These are phyloP conservation scores for Aspergillus haitiensis DNA, from an alignment of 495 filamentous ascomycete genomes.

Conservation along the genomic window DNA sequence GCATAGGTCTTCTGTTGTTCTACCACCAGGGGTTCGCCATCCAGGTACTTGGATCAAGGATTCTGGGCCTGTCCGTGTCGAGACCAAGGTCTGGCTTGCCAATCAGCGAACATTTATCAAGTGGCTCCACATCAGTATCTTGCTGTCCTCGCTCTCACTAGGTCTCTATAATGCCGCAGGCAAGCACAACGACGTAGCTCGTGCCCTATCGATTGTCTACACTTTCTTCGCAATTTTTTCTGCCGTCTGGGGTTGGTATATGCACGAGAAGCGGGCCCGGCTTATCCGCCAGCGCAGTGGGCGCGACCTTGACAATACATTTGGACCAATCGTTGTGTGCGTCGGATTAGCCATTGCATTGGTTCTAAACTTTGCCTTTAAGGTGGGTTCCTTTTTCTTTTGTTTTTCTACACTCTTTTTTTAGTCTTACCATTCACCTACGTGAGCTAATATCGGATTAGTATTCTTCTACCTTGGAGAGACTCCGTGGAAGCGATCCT, in stretches of 20 bases:
- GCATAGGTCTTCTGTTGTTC: constrained; percentile 41
- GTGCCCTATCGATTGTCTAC: constrained; percentile 75
- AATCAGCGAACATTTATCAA: constrained; percentile 98
- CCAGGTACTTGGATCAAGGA: constrained; percentile 90
- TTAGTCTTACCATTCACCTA: too few relatives aligned
- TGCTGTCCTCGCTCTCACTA: constrained; percentile 79
- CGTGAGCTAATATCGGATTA: constrained; percentile 25
- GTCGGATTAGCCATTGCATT: constrained; percentile 75
- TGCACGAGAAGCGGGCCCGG: constrained; percentile 69
- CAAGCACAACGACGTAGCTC: constrained; percentile 66
- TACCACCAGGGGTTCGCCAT: constrained; percentile 84
- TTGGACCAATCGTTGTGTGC: constrained; percentile 83
- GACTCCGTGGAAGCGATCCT: constrained; percentile 23
- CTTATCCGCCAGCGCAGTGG: constrained; percentile 85
- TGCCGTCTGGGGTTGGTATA: constrained; percentile 81
- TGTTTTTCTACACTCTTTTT: neutral
- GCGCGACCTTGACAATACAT: constrained; percentile 84
- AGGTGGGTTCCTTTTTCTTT: constrained; percentile 39
- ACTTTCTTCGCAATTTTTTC: constrained; percentile 79
- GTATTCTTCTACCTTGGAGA: constrained; percentile 39
- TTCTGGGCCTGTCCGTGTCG: constrained; percentile 81
- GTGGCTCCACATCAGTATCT: constrained; percentile 90
- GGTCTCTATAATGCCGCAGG: constrained; percentile 86
- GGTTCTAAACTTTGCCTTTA: constrained; percentile 85
- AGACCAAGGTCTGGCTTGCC: constrained; percentile 97